phyloP scores from a whole-genome alignment of 2,329 filamentous ascomycete species.

The Magnaporthales sp. region DNA sequence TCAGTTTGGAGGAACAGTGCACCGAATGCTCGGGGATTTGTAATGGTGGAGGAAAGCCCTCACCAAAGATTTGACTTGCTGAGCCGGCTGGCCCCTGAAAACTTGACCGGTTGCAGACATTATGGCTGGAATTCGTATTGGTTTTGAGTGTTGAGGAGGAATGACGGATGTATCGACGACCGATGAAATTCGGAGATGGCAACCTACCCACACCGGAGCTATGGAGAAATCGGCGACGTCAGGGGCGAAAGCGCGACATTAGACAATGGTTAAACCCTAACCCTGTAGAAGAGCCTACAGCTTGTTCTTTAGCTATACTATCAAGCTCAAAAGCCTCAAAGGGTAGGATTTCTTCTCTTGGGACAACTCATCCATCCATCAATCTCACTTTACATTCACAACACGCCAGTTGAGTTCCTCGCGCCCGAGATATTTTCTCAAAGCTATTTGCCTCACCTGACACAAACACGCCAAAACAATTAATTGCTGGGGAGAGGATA shows the following conservation, averaged over 20 bases:
- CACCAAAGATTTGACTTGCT: constrained; percentile 49
- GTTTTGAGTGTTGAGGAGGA: background rate
- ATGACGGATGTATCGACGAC: background rate
- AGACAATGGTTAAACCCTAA: background rate
- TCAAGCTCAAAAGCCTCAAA: no score
- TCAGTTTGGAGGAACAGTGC: background rate
- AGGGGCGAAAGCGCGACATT: background rate
- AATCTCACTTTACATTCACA: background rate
- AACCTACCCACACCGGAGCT: background rate
- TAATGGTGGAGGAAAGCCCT: constrained; percentile 14
- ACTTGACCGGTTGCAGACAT: constrained; percentile 13
- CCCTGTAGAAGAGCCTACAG: background rate
- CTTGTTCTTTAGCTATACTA: background rate
- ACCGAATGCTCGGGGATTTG: background rate
- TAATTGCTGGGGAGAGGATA: background rate
- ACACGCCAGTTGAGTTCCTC: background rate
- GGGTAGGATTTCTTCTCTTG: no score
- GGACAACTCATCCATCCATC: no score
- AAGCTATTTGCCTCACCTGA: background rate
- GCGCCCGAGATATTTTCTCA: background rate
- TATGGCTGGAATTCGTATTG: background rate
- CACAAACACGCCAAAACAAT: background rate
- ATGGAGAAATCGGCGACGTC: background rate
- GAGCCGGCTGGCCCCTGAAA: constrained; percentile 44
- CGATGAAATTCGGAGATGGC: background rate